phyloP scores from a whole-genome alignment of 306 rosid species.

The Cucurbita ficifolia region DNA sequence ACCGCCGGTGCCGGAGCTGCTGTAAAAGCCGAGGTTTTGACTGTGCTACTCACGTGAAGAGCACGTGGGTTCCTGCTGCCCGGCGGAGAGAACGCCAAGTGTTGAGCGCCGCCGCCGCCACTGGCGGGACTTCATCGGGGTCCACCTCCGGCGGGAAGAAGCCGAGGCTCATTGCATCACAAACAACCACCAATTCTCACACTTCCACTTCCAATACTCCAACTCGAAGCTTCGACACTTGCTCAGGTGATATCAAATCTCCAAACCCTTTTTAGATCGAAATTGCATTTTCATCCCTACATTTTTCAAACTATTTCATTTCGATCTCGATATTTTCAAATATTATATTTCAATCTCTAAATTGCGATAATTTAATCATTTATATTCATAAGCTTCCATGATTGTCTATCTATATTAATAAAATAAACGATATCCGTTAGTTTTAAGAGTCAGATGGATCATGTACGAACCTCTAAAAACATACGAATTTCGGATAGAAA shows the following conservation, averaged over 20 bases:
- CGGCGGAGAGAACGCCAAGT: background rate
- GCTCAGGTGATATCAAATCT: background rate
- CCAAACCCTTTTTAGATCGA: background rate
- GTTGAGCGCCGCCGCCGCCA: background rate
- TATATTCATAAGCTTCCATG: too few species aligned
- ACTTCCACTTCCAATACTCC: background rate
- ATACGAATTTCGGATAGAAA: too few species aligned
- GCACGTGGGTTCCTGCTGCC: constrained; percentile 4
- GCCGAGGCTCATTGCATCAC: background rate
- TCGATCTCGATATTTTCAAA: background rate
- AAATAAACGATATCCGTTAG: too few species aligned
- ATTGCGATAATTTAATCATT: too few species aligned
- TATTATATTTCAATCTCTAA: too few species aligned
- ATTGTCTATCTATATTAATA: too few species aligned
- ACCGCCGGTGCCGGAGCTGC: constrained; percentile 1
- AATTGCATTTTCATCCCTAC: background rate
- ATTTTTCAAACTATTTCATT: background rate
- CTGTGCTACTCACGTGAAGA: background rate
- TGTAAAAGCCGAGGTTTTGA: constrained; percentile 1
- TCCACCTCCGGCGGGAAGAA: background rate
- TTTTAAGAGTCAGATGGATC: too few species aligned
- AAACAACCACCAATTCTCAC: background rate
- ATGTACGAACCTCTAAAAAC: too few species aligned
- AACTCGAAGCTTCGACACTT: constrained; percentile 1
- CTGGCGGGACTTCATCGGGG: background rate